phyloP scores from a whole-genome alignment of 306 rosid species.

The Acacia confusa region DNA sequence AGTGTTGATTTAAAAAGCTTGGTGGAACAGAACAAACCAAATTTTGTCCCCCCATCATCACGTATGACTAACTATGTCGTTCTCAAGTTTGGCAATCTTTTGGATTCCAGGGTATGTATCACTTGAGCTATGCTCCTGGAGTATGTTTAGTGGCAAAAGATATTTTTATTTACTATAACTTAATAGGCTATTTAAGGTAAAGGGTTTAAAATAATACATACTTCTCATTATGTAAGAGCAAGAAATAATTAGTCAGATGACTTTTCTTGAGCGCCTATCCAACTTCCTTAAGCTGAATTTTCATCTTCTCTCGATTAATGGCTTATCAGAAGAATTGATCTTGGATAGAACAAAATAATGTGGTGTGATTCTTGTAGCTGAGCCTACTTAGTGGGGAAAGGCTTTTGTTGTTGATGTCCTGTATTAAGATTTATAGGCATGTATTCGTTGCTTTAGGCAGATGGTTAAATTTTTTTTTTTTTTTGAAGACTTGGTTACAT shows the following conservation, averaged over 20 bases:
- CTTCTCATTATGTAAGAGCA: not conserved
- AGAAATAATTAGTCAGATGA: not conserved
- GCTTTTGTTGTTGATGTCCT: not conserved
- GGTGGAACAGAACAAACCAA: slow-evolving; percentile 84
- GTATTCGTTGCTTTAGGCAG: not conserved
- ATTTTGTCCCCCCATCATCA: slow-evolving; percentile 84
- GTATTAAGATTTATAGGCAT: slow-evolving; percentile 2
- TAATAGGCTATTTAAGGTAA: not conserved
- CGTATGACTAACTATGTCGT: slow-evolving; percentile 91
- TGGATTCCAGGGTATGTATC: slow-evolving; percentile 54
- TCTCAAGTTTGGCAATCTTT: slow-evolving; percentile 76
- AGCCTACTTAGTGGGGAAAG: not conserved
- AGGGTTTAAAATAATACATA: not conserved
- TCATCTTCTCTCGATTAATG: not conserved
- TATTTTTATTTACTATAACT: not conserved
- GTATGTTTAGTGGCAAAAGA: not conserved
- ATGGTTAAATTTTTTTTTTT: not conserved
- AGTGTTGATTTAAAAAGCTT: slow-evolving; percentile 94
- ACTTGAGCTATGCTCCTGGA: not conserved
- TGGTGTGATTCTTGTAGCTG: not conserved
- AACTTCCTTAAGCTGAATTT: slow-evolving; percentile 3
- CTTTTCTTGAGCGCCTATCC: slow-evolving; percentile 1
- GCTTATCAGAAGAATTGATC: not conserved
- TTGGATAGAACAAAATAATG: not conserved
- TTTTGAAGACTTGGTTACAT: slow-evolving; percentile 1